phyloP scores from a whole-genome alignment of 2,329 filamentous ascomycete genomes.

The Penicillium hordei region DNA sequence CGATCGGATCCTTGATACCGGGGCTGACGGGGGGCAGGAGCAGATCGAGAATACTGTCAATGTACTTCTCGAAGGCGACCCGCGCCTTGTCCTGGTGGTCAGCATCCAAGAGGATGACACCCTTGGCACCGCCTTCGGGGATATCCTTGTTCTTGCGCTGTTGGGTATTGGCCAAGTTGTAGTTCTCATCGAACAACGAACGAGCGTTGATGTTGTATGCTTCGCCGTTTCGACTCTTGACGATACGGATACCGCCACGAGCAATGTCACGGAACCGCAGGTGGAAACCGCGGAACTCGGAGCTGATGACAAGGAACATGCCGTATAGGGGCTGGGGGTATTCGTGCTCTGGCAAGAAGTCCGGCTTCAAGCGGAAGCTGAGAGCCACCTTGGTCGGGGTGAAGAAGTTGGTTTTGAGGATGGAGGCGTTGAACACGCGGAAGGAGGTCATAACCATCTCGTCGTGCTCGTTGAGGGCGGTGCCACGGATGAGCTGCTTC shows the following conservation, averaged over 20 bases:
- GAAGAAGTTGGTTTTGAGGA: slow-evolving; percentile 97
- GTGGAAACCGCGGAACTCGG: slow-evolving; percentile 96
- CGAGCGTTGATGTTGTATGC: slow-evolving; percentile 95
- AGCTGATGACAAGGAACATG: slow-evolving; percentile 98
- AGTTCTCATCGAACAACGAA: slow-evolving; percentile 97
- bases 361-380: slow-evolving; percentile 81
- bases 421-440: slow-evolving; percentile 87
- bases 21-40: slow-evolving; percentile 85
- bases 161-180: slow-evolving; percentile 95
- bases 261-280: slow-evolving; percentile 96
- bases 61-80: slow-evolving; percentile 98
- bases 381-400: slow-evolving; percentile 97
- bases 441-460: slow-evolving; percentile 98
- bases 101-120: slow-evolving; percentile 90
- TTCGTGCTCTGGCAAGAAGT: slow-evolving; percentile 84
- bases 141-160: slow-evolving; percentile 99
- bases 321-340: slow-evolving; percentile 93
- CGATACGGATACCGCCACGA: slow-evolving; percentile 94
- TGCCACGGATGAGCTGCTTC: slow-evolving; percentile 73
- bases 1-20: slow-evolving; percentile 98
- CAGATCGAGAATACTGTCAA: slow-evolving; percentile 95
- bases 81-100: slow-evolving; percentile 90
- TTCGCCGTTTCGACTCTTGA: slow-evolving; percentile 96
- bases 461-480: slow-evolving; percentile 90
- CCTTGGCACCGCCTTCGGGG: slow-evolving; percentile 95